Evolutionary conservation across 202 grass and related monocot species (phyloP), one percentile per base, ranked within the genome.

Genomic region (Zizania palustris): DNA sequence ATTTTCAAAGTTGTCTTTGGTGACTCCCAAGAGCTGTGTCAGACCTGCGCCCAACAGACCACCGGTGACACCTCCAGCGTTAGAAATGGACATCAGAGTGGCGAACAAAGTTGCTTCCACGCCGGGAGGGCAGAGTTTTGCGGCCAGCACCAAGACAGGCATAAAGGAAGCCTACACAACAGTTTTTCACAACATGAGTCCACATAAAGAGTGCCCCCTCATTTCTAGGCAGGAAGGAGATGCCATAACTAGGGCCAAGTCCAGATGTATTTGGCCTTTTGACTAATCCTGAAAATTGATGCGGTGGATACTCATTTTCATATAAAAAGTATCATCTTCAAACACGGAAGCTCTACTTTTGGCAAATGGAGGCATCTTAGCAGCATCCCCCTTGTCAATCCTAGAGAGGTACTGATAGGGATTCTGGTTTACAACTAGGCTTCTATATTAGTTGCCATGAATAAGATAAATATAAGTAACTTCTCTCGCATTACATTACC

Each of bases 71-170:
- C 91, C 75, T 50, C 95, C 95, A 0, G 76, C 91, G 14, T 98
- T 98, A 4, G 95, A 98, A 41, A 98, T 92, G 9, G 95, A 98
- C 95, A 98, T 98, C 46, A 94, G 75, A 6, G 95, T 98, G 45
- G 94, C 94, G 62, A 97, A 97, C 46, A 97, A 61, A 14, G 94
- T 97, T 18, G 94, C 94, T 88, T 97, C 94, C 68, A 93, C 60
- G 43, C 95, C 95, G 3, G 75, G 18, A 64, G 95, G 95, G 59
- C 91, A 98, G 72, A 98, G 67, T 16, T 85, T 92, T 45, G 91
- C 95, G 57, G 95, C 95, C 69, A 98, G 74, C 46, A 98, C 95
- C 55, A 98, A 71, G 44, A 98, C 89, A 1, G 95, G 95, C 95
- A 98, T 98, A 74, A 98, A 98, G 9, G 95, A 94, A 82, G 95